phyloP scores from a whole-genome alignment of 768 basidiomycete genomes.

The Mycena vitilis region DNA sequence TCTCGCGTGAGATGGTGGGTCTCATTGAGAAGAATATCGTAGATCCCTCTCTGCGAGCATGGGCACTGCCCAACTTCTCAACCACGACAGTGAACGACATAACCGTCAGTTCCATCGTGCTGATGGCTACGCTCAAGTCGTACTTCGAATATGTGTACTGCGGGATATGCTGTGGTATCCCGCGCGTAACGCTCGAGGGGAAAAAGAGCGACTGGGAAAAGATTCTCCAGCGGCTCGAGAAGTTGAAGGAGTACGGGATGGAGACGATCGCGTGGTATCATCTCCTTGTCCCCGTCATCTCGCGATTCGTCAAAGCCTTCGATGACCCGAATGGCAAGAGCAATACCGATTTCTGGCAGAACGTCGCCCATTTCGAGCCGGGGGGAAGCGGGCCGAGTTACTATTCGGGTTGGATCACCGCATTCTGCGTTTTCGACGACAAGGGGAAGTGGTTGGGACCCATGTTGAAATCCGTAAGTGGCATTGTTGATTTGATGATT shows the following conservation, averaged over 20 bases:
- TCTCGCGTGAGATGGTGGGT: conserved; percentile 39
- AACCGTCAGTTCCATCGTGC: conserved; percentile 49
- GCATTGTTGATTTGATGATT: too few relatives aligned
- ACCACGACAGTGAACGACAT: conserved; percentile 56
- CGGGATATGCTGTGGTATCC: conserved; percentile 51
- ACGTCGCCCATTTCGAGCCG: neutral
- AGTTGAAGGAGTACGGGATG: conserved; percentile 50
- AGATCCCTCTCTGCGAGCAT: conserved; percentile 47
- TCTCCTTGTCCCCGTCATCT: conserved; percentile 53
- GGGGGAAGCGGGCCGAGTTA: neutral
- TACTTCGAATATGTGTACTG: conserved; percentile 50
- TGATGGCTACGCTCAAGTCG: conserved; percentile 56
- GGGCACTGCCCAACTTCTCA: conserved; percentile 57
- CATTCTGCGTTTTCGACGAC: conserved; percentile 15
- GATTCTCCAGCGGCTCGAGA: conserved; percentile 51
- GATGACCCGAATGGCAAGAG: conserved; percentile 29
- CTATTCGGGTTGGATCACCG: conserved; percentile 12
- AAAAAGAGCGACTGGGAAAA: conserved; percentile 52
- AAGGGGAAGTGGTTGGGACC: conserved; percentile 9
- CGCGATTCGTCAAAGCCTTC: conserved; percentile 50
- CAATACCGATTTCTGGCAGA: conserved; percentile 17
- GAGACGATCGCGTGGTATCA: conserved; percentile 49
- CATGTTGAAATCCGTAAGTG: conserved; percentile 1
- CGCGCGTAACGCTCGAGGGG: conserved; percentile 56
- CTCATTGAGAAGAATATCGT: conserved; percentile 43